Evolutionary conservation across 768 basidiomycete genomes (phyloP).

Genomic region (Sarcodon aspratus): DNA sequence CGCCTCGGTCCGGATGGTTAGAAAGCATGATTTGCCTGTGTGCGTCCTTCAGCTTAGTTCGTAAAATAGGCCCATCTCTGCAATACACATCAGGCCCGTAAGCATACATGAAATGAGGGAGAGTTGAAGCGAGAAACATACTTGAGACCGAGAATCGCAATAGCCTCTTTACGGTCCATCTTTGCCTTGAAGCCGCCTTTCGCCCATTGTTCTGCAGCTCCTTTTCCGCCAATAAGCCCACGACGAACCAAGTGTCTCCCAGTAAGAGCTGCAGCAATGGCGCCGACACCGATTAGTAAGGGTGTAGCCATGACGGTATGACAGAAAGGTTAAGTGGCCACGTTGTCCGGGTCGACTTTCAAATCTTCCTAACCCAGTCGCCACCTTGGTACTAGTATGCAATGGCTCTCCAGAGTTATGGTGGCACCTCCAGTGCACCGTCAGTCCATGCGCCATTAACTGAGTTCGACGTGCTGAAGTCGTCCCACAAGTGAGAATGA

Average conservation of each 20-base stretch:
- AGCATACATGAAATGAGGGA: not conserved
- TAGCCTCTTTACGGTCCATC: slow-evolving; percentile 94
- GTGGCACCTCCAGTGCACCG: slow-evolving; percentile 18
- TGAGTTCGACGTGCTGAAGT: slow-evolving; percentile 71
- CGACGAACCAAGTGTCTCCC: slow-evolving; percentile 62
- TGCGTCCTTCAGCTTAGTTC: slow-evolving; percentile 81
- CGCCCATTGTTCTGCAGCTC: slow-evolving; percentile 72
- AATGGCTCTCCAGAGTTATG: slow-evolving; percentile 26
- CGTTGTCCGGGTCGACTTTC: not conserved
- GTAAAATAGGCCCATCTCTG: slow-evolving; percentile 76
- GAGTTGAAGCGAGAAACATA: slow-evolving; percentile 28
- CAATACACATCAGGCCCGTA: not conserved
- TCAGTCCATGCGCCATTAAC: slow-evolving; percentile 12
- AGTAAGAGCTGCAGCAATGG: slow-evolving; percentile 63
- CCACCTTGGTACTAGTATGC: not conserved
- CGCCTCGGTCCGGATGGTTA: slow-evolving; percentile 97
- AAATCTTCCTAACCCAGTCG: not conserved
- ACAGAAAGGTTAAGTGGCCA: not conserved
- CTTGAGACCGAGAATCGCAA: slow-evolving; percentile 88
- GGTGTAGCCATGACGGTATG: slow-evolving; percentile 58
- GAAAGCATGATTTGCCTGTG: slow-evolving; percentile 96
- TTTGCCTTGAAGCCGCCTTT: slow-evolving; percentile 92
- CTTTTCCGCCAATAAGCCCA: slow-evolving; percentile 45
- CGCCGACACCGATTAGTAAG: slow-evolving; percentile 64
- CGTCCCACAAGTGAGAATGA: slow-evolving; percentile 16